phyloP scores from a whole-genome alignment of 257 asterid species.

The Penstemon newberryi region DNA sequence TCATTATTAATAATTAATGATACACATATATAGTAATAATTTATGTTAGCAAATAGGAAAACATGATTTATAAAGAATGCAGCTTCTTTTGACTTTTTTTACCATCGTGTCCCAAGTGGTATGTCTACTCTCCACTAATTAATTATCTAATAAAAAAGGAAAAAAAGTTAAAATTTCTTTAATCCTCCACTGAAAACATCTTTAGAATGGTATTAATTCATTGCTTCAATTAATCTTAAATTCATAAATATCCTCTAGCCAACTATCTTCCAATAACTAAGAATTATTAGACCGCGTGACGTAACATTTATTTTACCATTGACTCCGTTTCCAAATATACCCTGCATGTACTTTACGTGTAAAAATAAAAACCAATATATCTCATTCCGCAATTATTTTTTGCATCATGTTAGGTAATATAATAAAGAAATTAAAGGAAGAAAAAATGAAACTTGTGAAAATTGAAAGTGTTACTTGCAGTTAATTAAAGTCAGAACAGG shows the following conservation, averaged over 20 bases:
- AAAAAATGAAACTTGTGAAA: too few species aligned
- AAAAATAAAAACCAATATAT: too few species aligned
- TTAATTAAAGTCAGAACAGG: too few species aligned
- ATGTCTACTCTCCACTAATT: too few species aligned
- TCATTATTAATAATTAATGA: too few species aligned
- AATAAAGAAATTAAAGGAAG: neutral
- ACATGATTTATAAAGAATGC: too few species aligned
- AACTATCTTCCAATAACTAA: constrained; percentile 18
- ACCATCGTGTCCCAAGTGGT: too few species aligned
- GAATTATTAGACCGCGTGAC: constrained; percentile 1
- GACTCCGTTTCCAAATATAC: neutral
- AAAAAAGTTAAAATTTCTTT: neutral
- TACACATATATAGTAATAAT: too few species aligned
- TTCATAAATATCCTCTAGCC: neutral
- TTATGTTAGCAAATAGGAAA: too few species aligned
- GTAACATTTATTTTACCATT: constrained; percentile 18
- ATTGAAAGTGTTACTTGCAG: too few species aligned
- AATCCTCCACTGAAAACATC: neutral
- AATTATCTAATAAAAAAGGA: neutral
- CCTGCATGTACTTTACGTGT: neutral
- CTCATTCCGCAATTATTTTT: neutral
- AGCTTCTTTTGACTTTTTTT: neutral
- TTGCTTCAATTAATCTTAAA: neutral
- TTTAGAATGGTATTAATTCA: neutral
- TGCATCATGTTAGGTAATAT: constrained; percentile 11